Evolutionary conservation across 768 basidiomycete species (phyloP).

Genomic region (Leucosporidium scottii): DNA sequence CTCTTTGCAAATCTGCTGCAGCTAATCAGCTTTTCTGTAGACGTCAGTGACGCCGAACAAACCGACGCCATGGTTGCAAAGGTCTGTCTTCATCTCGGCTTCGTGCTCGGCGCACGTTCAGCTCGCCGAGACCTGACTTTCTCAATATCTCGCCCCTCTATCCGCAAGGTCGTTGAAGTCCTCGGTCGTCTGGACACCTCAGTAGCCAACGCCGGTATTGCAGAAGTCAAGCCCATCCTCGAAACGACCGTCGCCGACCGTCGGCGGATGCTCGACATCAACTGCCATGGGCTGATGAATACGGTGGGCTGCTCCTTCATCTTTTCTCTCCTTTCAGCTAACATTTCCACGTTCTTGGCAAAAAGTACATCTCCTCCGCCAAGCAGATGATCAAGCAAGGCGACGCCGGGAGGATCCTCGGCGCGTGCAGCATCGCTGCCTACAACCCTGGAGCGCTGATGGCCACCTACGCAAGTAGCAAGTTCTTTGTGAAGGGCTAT

Average conservation of each 20-base stretch:
- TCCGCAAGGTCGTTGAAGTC: slow-evolving; percentile 1
- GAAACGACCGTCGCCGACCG: slow-evolving; percentile 14
- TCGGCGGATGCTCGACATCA: slow-evolving; percentile 24
- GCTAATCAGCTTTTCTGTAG: background rate
- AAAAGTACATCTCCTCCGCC: slow-evolving; percentile 19
- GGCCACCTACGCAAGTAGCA: slow-evolving; percentile 21
- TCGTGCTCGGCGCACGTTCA: too few species aligned
- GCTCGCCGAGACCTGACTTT: too few species aligned
- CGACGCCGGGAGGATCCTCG: slow-evolving; percentile 14
- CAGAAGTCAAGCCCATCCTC: slow-evolving; percentile 11
- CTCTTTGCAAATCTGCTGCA: background rate
- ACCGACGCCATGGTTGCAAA: slow-evolving; percentile 19
- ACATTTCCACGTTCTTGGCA: slow-evolving; percentile 7
- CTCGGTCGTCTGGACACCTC: slow-evolving; percentile 16
- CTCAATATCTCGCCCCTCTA: too few species aligned
- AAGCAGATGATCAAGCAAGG: slow-evolving; percentile 26
- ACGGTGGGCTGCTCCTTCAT: background rate
- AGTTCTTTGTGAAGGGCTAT: slow-evolving; percentile 22
- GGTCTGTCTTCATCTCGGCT: too few species aligned
- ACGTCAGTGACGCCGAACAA: slow-evolving; percentile 7
- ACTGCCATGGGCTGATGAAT: background rate
- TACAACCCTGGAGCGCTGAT: slow-evolving; percentile 20
- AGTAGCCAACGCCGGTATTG: slow-evolving; percentile 28
- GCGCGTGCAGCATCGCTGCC: slow-evolving; percentile 22
- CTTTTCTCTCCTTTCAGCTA: too few species aligned